Evolutionary conservation across 1,139 yeast genomes (phyloP).

Genomic region (Suhomyces taliae): DNA sequence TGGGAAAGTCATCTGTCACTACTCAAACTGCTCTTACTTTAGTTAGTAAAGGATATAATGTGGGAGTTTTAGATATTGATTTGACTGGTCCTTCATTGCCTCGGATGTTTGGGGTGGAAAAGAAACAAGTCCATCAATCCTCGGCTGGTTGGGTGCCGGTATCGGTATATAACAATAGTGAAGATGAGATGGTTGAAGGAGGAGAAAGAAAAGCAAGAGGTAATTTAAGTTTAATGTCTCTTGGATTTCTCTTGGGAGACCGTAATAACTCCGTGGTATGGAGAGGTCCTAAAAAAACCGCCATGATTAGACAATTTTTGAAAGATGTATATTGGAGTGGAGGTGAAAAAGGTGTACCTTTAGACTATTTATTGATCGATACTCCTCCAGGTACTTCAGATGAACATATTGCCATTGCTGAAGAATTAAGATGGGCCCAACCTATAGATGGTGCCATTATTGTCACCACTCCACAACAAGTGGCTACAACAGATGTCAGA

Average conservation of each 20-base stretch:
- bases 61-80: slow-evolving; percentile 93
- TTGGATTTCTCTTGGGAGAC: slow-evolving; percentile 84
- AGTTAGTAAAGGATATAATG: slow-evolving; percentile 67
- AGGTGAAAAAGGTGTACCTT: slow-evolving; percentile 49
- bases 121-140: slow-evolving; percentile 76
- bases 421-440: slow-evolving; percentile 64
- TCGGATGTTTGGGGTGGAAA: slow-evolving; percentile 91
- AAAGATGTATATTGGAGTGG: slow-evolving; percentile 81
- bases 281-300: slow-evolving; percentile 98
- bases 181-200: slow-evolving; percentile 17
- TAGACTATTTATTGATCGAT: slow-evolving; percentile 86
- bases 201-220: slow-evolving; percentile 32
- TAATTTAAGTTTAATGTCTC: slow-evolving; percentile 66
- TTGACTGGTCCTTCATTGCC: slow-evolving; percentile 97
- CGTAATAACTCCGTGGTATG: slow-evolving; percentile 93
- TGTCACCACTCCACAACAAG: slow-evolving; percentile 53
- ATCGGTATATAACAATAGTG: slow-evolving; percentile 26
- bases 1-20: slow-evolving; percentile 94
- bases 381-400: slow-evolving; percentile 99
- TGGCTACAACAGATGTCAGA: slow-evolving; percentile 56
- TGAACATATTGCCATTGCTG: slow-evolving; percentile 96
- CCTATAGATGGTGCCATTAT: slow-evolving; percentile 51
- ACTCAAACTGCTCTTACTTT: slow-evolving; percentile 86
- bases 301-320: slow-evolving; percentile 93
- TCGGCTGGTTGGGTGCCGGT: slow-evolving; percentile 94